phyloP scores from a whole-genome alignment of 2,329 filamentous ascomycete genomes.

The Anthostomella pinea region DNA sequence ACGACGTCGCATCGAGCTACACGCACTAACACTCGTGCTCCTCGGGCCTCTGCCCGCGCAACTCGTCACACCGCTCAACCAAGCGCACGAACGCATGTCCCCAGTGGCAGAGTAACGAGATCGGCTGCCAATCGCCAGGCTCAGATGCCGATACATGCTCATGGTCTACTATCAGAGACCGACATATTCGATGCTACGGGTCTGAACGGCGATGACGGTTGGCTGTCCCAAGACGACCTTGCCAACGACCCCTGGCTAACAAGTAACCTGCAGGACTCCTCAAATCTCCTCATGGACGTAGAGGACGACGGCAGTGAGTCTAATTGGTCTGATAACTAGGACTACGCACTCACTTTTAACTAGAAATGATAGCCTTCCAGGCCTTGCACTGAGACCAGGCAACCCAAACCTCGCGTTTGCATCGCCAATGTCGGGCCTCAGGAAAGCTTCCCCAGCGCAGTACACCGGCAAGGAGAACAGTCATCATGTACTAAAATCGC shows the following conservation, averaged over 20 bases:
- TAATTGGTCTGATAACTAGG: slow-evolving; percentile 11
- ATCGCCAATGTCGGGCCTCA: slow-evolving; percentile 27
- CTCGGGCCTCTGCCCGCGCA: slow-evolving; percentile 11
- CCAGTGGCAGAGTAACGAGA: slow-evolving; percentile 15
- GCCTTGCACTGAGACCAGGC: slow-evolving; percentile 35
- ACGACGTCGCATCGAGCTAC: slow-evolving; percentile 7
- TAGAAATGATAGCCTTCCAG: slow-evolving; percentile 35
- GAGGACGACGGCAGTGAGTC: slow-evolving; percentile 26
- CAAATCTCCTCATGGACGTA: slow-evolving; percentile 11
- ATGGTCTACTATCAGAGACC: slow-evolving; percentile 21
- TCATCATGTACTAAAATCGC: slow-evolving; percentile 22
- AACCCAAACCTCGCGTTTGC: slow-evolving; percentile 36
- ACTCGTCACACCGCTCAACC: slow-evolving; percentile 3
- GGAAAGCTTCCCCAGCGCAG: slow-evolving; percentile 21
- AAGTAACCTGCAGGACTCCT: slow-evolving; percentile 17
- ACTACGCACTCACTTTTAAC: slow-evolving; percentile 24
- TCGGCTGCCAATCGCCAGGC: slow-evolving; percentile 21
- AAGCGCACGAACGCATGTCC: slow-evolving; percentile 6
- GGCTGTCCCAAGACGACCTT: slow-evolving; percentile 12
- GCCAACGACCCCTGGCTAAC: slow-evolving; percentile 18
- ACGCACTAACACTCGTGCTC: slow-evolving; percentile 11
- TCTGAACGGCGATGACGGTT: slow-evolving; percentile 25
- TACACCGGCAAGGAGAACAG: slow-evolving; percentile 34
- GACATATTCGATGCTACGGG: slow-evolving; percentile 15
- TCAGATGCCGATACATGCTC: slow-evolving; percentile 22